Evolutionary conservation across 371 early-diverging fungal species (phyloP), one percentile per base, ranked within the genome.

Genomic region (Mortierella sp.): DNA sequence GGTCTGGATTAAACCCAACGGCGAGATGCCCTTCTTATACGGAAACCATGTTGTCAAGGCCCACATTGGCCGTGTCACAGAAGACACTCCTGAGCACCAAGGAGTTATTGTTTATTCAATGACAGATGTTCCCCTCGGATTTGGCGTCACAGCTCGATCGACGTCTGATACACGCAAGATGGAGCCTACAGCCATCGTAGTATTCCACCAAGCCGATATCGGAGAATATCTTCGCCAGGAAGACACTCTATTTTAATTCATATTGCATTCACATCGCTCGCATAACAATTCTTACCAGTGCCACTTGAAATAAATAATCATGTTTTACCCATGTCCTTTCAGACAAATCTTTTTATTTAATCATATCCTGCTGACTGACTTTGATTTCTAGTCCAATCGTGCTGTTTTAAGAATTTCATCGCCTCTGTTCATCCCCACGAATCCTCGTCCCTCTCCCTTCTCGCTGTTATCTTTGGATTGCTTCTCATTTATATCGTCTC

Each of bases 1-100:
- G 87, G 94, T 99, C 54, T 99, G 99, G 98, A 94, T 99, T 64
- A 99, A 99, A 87, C 96, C 96, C 49, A 97, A 95, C 84, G 99
- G 99, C 70, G 99, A 99, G 86, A 99, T 99, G 99, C 96, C 98
- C 26, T 98, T 95, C 89, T 83, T 99, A 76, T 99, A 99, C 84
- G 99, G 99, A 40, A 99, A 99, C 90, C 96, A 99, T 84, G 93
- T 99, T 39, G 93, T 99, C 68, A 99, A 98, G 87, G 97, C 98
- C 26, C 99, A 99, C 85, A 87, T 99, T 69, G 96, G 96, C 47
- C 90, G 97, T 66, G 96, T 99, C 58, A 96, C 99, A 5, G 99
- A 99, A 72, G 97, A 98, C 86, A 96, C 97, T 16, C 98, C 99
- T 39, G 96, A 98, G 84, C 98, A 99, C 85, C 95, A 97, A 83